Percentiles rank a stretch among this genome's conserved stretches.
Conservation (phyloP, 768 basidiomycete genomes). For the Mycena albidolilacea region DNA sequence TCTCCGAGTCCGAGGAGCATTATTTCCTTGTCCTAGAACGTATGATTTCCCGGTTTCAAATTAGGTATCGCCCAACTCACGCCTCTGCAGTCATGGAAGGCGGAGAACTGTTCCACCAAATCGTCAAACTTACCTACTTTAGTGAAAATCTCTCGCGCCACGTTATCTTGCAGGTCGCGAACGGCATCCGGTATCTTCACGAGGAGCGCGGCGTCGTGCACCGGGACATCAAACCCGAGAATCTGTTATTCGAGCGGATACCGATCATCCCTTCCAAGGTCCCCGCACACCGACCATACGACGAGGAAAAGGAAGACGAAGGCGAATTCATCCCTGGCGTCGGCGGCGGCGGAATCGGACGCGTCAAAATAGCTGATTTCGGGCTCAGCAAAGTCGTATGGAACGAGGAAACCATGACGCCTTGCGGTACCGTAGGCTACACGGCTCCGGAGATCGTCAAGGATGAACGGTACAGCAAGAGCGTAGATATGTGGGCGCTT, state of each 20-base stretch:
- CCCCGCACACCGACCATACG: constrained; percentile 86
- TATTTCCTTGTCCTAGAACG: constrained; percentile 96
- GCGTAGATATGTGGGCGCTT: constrained; percentile 99
- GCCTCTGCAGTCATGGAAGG: constrained; percentile 88
- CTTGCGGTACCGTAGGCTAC: constrained; percentile 99
- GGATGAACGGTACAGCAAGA: constrained; percentile 96
- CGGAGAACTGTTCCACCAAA: constrained; percentile 98
- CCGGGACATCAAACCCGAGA: constrained; percentile 99
- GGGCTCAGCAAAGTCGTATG: constrained; percentile 98
- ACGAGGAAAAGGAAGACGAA: constrained; percentile 99
- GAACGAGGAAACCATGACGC: constrained; percentile 99
- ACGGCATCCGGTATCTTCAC: constrained; percentile 95
- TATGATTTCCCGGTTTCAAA: constrained; percentile 51
- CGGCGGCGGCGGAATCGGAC: constrained; percentile 97
- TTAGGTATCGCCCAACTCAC: constrained; percentile 32
- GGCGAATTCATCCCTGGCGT: constrained; percentile 94
- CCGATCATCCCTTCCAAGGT: constrained; percentile 90
- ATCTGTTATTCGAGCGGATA: constrained; percentile 93
- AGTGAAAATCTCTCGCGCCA: constrained; percentile 97
- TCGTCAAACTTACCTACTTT: constrained; percentile 99
- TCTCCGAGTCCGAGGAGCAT: constrained; percentile 92
- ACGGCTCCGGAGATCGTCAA: constrained; percentile 99
- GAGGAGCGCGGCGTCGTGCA: constrained; percentile 99
- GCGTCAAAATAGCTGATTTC: constrained; percentile 99
- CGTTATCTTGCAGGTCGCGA: constrained; percentile 95